These are phyloP conservation scores for Epichloe glyceriae DNA, from an alignment of 2,329 filamentous ascomycete genomes.

Conservation along the genomic window DNA sequence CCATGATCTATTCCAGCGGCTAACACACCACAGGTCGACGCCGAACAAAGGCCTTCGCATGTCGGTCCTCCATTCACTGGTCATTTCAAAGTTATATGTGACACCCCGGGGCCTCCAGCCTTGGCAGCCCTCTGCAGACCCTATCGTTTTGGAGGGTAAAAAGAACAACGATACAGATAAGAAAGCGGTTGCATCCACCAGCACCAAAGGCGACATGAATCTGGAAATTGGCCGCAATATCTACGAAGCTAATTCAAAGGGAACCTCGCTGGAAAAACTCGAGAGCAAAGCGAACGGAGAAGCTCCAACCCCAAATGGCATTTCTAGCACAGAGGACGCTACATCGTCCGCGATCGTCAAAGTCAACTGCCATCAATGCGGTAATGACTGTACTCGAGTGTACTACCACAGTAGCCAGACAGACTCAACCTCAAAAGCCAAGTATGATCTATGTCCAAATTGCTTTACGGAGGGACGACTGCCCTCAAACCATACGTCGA, in stretches of 20 bases:
- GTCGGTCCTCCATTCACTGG: conserved; percentile 95
- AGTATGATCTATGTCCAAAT: conserved; percentile 81
- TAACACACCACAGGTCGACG: conserved; percentile 61
- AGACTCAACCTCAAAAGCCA: conserved; percentile 50
- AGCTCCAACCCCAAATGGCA: conserved; percentile 51
- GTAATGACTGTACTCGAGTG: conserved; percentile 67
- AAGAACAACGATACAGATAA: conserved; percentile 56
- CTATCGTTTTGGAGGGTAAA: conserved; percentile 49
- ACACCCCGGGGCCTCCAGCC: conserved; percentile 91
- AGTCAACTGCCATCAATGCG: conserved; percentile 81
- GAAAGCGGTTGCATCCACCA: conserved; percentile 52
- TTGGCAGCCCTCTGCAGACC: conserved; percentile 80
- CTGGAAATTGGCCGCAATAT: conserved; percentile 91
- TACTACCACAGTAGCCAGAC: conserved; percentile 47
- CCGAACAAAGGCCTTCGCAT: conserved; percentile 85
- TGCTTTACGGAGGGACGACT: conserved; percentile 80
- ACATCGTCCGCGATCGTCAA: conserved; percentile 54
- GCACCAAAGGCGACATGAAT: conserved; percentile 69
- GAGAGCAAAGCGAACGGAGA: conserved; percentile 70
- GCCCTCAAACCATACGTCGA: conserved; percentile 62
- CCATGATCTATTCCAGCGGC: not conserved
- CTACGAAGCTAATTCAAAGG: conserved; percentile 84
- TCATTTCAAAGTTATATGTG: conserved; percentile 90
- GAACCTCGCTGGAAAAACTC: conserved; percentile 52
- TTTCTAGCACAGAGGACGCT: conserved; percentile 42